Percentiles rank a stretch among this genome's conserved stretches.
Evolutionary conservation across 306 rosid genomes (phyloP).

Genomic region (Albizia julibrissin): DNA sequence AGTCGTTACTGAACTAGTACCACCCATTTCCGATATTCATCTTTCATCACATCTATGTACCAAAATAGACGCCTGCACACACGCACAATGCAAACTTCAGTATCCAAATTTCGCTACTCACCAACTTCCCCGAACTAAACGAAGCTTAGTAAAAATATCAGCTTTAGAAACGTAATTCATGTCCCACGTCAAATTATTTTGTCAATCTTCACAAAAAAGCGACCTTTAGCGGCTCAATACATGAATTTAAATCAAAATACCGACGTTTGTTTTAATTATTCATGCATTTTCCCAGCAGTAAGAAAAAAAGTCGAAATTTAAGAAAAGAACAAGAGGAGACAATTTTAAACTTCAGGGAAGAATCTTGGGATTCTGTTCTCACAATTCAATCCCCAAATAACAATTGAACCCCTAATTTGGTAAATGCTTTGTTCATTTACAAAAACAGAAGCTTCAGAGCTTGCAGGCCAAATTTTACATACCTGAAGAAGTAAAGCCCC

Average conservation of each 20-base stretch:
- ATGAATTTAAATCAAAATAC: background rate
- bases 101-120: background rate
- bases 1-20: background rate
- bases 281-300: background rate
- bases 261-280: background rate
- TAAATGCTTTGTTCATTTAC: background rate
- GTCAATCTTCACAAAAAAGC: background rate
- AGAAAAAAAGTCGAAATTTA: background rate
- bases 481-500: constrained; percentile 54
- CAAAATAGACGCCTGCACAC: background rate
- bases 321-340: background rate
- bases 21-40: background rate
- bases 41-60: background rate
- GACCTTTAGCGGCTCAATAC: background rate
- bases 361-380: background rate
- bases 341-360: background rate
- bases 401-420: background rate
- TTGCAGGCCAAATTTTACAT: constrained; percentile 5
- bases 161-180: background rate
- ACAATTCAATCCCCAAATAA: background rate
- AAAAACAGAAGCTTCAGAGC: constrained; percentile 23
- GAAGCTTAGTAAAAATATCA: background rate
- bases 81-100: background rate
- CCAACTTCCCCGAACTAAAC: background rate
- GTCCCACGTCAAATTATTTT: background rate